Conservation (phyloP, 2,329 filamentous ascomycete species). For the Gyromitra esculenta region DNA sequence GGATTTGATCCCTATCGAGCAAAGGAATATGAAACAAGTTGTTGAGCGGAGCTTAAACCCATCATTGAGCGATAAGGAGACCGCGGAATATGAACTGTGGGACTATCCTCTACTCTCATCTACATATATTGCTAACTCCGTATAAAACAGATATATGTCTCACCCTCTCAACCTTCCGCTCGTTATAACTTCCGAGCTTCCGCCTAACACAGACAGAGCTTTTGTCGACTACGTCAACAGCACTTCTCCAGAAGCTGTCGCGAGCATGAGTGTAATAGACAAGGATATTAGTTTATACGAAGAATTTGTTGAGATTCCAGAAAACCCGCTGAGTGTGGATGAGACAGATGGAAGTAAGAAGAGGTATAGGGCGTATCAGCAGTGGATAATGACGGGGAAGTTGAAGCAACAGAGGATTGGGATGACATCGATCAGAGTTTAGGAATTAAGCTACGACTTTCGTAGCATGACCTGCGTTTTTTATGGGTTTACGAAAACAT, state of each 20-base stretch:
- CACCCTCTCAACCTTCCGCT: constrained; percentile 90
- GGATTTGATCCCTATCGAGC: constrained; percentile 47
- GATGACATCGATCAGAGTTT: constrained; percentile 43
- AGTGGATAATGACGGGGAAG: constrained; percentile 75
- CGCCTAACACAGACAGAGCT: constrained; percentile 63
- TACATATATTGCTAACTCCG: not conserved
- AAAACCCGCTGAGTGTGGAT: constrained; percentile 86
- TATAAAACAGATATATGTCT: constrained; percentile 75
- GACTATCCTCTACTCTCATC: not conserved
- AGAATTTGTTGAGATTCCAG: constrained; percentile 78
- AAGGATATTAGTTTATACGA: constrained; percentile 77
- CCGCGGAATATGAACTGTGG: constrained; percentile 74
- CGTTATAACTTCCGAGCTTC: constrained; percentile 74
- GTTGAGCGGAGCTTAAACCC: constrained; percentile 87
- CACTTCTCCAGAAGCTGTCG: constrained; percentile 70
- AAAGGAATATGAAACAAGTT: constrained; percentile 73
- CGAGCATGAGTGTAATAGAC: constrained; percentile 63
- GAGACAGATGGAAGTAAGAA: constrained; percentile 90
- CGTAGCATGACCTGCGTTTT: not conserved
- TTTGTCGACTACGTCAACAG: constrained; percentile 82
- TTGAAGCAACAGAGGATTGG: constrained; percentile 54
- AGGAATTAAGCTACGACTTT: not conserved
- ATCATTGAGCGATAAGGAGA: constrained; percentile 77
- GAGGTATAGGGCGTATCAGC: constrained; percentile 93
- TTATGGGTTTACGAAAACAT: not conserved